Evolutionary conservation across 164 flowering plant genomes (phyloP), one percentile per base, ranked within the genome.

Genomic region (Vitis riparia): DNA sequence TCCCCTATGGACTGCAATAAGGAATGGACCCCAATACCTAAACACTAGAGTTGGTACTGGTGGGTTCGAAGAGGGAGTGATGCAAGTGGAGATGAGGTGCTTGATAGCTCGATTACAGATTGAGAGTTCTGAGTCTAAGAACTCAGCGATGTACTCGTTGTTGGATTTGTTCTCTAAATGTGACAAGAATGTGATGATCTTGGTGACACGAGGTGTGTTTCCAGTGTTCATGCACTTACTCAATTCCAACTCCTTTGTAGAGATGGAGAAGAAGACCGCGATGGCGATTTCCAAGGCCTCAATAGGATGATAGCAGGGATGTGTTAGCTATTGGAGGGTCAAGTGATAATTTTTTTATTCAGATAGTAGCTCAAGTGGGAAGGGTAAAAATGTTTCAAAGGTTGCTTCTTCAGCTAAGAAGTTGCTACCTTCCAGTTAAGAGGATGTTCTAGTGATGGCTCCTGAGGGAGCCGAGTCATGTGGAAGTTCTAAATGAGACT

Each of bases 141-240:
- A 51, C 74, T 62, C 83, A 11, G 90, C 92, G 8, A 80, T 95
- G 76, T 97, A 91, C 67, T 83, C 86, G 16, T 58, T 95, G 27
- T 65, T 90, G 1, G 73, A 69, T 9, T 61, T 94, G 19, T 73
- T 94, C 4, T 73, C 77, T 0, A 91, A 86, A 61, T 94, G 91
- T 55, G 99, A 92, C 23, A 94, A 94, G 86, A 87, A 91, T 66
- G 93, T 94, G 6, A 51, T 87, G 76, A 90, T 91, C 5, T 89
- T 95, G 8, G 97, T 92, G 8, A 92, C 91, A 0, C 96, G 91
- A 64, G 99, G 97, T 1, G 78, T 80, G 8, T 91, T 94, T 15
- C 92, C 93, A 0, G 92, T 90, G 12, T 79, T 92, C 0, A 91
- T 84, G 10, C 77, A 81, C 10, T 60, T 87, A 50, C 81, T 94